A percentile compares a stretch with the other conserved stretches of the same genome.
Conservation (phyloP, 306 rosid genomes). For the Cicer cuneatum region DNA sequence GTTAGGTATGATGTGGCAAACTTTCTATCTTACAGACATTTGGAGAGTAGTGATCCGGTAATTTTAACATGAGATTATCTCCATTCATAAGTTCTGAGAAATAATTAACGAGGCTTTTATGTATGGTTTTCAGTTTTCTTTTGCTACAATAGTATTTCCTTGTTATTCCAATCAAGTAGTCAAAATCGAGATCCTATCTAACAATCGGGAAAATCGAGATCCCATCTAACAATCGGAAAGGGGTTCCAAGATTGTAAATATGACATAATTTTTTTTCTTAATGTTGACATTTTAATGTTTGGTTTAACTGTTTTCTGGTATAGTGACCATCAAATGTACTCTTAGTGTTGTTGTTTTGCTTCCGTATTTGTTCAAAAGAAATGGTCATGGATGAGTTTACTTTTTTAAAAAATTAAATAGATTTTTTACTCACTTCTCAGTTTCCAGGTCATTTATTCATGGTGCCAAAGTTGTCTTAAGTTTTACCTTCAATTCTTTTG, state of each 20-base stretch:
- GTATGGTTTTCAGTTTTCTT: slow-evolving; percentile 34
- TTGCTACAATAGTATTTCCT: not conserved
- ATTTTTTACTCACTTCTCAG: not conserved
- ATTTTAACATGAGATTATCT: slow-evolving; percentile 49
- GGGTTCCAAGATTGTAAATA: not conserved
- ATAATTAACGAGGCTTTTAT: slow-evolving; percentile 17
- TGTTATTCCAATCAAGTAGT: slow-evolving; percentile 30
- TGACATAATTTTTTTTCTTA: not conserved
- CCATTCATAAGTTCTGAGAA: slow-evolving; percentile 27
- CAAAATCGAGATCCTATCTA: slow-evolving; percentile 5
- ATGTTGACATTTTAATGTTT: not conserved
- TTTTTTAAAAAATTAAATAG: not conserved
- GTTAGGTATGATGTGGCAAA: slow-evolving; percentile 86
- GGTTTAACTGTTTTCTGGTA: slow-evolving; percentile 7
- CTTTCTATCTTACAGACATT: slow-evolving; percentile 81
- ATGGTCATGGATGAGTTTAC: slow-evolving; percentile 1
- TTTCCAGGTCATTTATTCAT: not conserved
- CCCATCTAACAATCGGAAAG: not conserved
- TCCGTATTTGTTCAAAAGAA: not conserved
- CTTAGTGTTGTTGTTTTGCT: slow-evolving; percentile 1
- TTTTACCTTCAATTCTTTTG: slow-evolving; percentile 31
- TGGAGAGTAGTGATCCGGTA: slow-evolving; percentile 94
- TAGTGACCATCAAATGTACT: slow-evolving; percentile 5
- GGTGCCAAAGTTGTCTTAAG: slow-evolving; percentile 27
- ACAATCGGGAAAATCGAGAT: not conserved